A percentile compares a stretch with the other conserved stretches of the same genome.
Conservation (phyloP, 441 rosid genomes). For the Arabidopsis lyrata region DNA sequence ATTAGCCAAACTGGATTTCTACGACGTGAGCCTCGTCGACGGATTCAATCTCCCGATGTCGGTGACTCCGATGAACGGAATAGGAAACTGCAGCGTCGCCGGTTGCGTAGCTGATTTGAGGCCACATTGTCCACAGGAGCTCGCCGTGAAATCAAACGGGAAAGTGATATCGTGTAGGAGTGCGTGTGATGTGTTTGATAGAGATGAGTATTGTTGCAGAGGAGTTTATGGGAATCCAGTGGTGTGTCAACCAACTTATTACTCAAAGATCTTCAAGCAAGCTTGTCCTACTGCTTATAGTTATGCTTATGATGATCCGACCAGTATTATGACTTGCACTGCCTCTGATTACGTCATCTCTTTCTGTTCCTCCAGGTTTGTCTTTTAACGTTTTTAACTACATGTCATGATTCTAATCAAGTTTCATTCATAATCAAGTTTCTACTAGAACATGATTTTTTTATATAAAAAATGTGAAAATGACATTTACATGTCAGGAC, state of each 20-base stretch:
- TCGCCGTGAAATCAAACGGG: constrained; percentile 64
- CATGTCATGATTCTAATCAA: no score
- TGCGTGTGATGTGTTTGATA: constrained; percentile 91
- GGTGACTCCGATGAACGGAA: constrained; percentile 73
- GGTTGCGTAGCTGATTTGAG: constrained; percentile 79
- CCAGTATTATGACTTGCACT: constrained; percentile 78
- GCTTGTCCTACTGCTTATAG: constrained; percentile 94
- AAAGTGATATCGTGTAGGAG: constrained; percentile 81
- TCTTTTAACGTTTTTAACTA: no score
- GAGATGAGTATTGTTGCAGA: constrained; percentile 90
- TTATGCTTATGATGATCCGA: constrained; percentile 95
- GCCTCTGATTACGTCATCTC: constrained; percentile 77
- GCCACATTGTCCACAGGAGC: constrained; percentile 66
- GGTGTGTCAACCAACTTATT: constrained; percentile 73
- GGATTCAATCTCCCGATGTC: constrained; percentile 79
- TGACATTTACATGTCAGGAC: no score
- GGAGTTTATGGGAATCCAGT: constrained; percentile 74
- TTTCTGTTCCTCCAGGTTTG: constrained; percentile 75
- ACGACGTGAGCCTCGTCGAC: constrained; percentile 93
- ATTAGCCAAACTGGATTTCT: constrained; percentile 59
- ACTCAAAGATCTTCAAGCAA: constrained; percentile 80
- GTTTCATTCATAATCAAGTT: no score
- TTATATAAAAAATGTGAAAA: no score
- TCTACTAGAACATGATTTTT: no score
- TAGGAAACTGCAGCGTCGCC: constrained; percentile 71